phyloP scores from a whole-genome alignment of 139 green algal genomes.

The Picochlorum sp. region DNA sequence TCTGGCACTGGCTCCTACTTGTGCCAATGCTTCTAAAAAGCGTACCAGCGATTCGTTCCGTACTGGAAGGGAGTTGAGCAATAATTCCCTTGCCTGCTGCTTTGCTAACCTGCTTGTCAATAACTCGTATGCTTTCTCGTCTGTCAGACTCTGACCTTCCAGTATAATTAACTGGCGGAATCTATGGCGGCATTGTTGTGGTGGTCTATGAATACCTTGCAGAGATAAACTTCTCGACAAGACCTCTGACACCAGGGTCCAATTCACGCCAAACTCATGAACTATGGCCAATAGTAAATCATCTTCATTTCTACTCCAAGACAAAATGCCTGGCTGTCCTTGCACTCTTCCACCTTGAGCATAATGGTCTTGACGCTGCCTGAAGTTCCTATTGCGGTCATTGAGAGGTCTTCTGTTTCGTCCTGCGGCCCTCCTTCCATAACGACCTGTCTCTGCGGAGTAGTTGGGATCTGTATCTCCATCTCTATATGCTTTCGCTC shows the following conservation, averaged over 20 bases:
- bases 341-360: neutral
- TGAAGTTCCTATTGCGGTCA: slow-evolving; percentile 1
- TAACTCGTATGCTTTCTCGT: slow-evolving; percentile 23
- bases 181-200: slow-evolving; percentile 36
- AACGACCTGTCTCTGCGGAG: neutral
- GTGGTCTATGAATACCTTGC: slow-evolving; percentile 43
- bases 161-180: slow-evolving; percentile 20
- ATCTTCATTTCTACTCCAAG: slow-evolving; percentile 41
- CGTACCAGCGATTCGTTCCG: slow-evolving; percentile 24
- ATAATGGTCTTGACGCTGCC: slow-evolving; percentile 5
- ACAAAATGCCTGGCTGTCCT: slow-evolving; percentile 5
- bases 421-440: neutral
- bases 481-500: neutral
- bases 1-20: slow-evolving; percentile 26
- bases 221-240: slow-evolving; percentile 34
- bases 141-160: slow-evolving; percentile 13
- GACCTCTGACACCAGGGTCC: slow-evolving; percentile 53
- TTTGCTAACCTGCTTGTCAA: slow-evolving; percentile 21
- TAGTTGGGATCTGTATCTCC: neutral
- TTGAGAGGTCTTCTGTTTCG: neutral
- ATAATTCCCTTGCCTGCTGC: slow-evolving; percentile 31
- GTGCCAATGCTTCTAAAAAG: slow-evolving; percentile 24
- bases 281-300: slow-evolving; percentile 55
- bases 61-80: slow-evolving; percentile 31
- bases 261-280: slow-evolving; percentile 68